Base-by-base conservation (phyloP, 495 filamentous ascomycete genomes). In the Acidiella bohemica region DNA sequence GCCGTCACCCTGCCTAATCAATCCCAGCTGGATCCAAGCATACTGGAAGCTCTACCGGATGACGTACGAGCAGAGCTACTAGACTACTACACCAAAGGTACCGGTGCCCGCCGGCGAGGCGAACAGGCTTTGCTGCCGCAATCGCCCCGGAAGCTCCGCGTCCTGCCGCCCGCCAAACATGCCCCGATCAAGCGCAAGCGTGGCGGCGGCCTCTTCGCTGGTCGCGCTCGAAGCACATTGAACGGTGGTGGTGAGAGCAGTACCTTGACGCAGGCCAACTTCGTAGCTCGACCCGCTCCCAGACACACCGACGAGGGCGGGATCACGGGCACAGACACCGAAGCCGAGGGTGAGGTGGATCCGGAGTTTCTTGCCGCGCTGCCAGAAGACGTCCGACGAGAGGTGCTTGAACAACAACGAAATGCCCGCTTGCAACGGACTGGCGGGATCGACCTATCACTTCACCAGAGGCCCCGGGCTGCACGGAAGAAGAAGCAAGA, bases 41-140 rank as follows among this genome's bases (percentile, higher is more conserved):
- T 55, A 10, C 73, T 93, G 40, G 68, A 76, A 23, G 81, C 81
- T 1, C 65, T 95, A 5, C 86, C 86, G 0, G 77, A 80, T 30
- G 84, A 90, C 43, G 72, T 95, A 47, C 78, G 84, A 42, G 73
- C 77, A 14, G 86, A 94, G 53, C 64, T 93, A 7, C 61, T 88
- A 5, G 72, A 68, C 3, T 78, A 76, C 36, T 90, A 93, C 55
- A 53, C 58, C 8, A 36, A 28, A 12, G 16, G n/a, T 2, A 30
- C 40, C 7, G 33, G 34, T 24, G 48, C 39, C 12, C 46, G 54
- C 18, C 39, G 56, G 29, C 34, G 44, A 28, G 43, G 32, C 19
- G 50, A 48, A 4, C 73, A 67, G 49, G 59, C 55, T 18, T 38
- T 65, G 0, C 67, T 67, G 6, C 73, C 66, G 0, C 75, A 73